Evolutionary conservation across 2,329 filamentous ascomycete genomes (phyloP).

Genomic region (Pestalotiopsis sp.): DNA sequence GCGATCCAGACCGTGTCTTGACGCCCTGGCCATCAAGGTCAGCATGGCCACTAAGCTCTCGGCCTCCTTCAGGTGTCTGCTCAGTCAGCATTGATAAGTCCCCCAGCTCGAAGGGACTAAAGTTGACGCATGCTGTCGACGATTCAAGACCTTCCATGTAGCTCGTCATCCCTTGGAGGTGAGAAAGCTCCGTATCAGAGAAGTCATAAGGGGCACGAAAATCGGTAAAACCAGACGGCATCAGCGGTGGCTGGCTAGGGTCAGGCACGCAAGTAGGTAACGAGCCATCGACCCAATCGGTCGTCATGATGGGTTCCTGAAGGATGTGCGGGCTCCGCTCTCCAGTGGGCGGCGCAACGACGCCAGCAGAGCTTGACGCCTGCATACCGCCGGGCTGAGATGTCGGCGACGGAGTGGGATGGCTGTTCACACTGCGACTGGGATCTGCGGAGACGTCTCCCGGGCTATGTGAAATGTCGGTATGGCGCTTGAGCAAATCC

Average conservation of each 20-base stretch:
- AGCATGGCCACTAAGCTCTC: background rate
- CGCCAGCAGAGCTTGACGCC: background rate
- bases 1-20: background rate
- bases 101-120: background rate
- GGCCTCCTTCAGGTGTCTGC: background rate
- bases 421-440: background rate
- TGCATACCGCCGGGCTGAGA: background rate
- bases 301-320: background rate
- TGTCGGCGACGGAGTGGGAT: background rate
- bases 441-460: background rate
- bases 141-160: background rate
- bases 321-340: background rate
- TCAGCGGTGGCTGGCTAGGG: background rate
- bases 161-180: background rate
- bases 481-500: background rate
- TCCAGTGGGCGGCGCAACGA: background rate
- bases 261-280: background rate
- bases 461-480: background rate
- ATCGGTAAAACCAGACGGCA: background rate
- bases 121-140: background rate
- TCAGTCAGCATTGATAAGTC: background rate
- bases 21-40: background rate
- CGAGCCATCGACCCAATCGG: background rate
- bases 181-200: background rate
- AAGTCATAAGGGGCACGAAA: background rate